Conservation (phyloP, 2,329 filamentous ascomycete species). For the Neofusicoccum laricinum region DNA sequence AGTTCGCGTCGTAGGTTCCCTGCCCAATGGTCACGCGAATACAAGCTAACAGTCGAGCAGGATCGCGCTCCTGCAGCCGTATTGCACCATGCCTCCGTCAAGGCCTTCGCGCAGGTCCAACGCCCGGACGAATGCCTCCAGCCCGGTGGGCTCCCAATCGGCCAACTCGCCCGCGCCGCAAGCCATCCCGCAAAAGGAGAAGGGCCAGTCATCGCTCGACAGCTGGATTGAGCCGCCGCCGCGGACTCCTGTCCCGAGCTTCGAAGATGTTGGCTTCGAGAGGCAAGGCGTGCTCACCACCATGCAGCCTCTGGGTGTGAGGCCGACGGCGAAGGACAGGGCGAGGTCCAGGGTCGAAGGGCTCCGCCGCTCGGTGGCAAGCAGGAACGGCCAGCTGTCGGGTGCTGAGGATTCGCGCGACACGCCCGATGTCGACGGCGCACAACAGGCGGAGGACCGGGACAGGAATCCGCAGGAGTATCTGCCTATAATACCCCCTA, state of each 20-base stretch:
- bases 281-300: conserved; percentile 74
- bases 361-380: conserved; percentile 39
- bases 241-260: conserved; percentile 61
- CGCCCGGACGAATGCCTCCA: conserved; percentile 17
- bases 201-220: conserved; percentile 39
- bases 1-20: conserved; percentile 14
- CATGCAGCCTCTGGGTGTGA: conserved; percentile 77
- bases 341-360: conserved; percentile 49
- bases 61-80: conserved; percentile 15
- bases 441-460: conserved; percentile 23
- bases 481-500: conserved; percentile 28
- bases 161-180: conserved; percentile 28
- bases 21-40: not conserved
- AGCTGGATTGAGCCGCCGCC: conserved; percentile 58
- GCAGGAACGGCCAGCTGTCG: conserved; percentile 39
- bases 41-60: conserved; percentile 13
- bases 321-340: conserved; percentile 63
- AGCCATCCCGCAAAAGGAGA: conserved; percentile 26
- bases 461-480: conserved; percentile 29
- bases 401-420: conserved; percentile 41
- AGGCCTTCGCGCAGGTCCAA: conserved; percentile 35
- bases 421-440: conserved; percentile 44
- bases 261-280: conserved; percentile 71
- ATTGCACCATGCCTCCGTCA: conserved; percentile 29
- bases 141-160: conserved; percentile 12